Percentiles rank a stretch among this genome's conserved stretches.
Evolutionary conservation across 202 grass and related monocot species (phyloP).

Genomic region (Saccharum hybrid): DNA sequence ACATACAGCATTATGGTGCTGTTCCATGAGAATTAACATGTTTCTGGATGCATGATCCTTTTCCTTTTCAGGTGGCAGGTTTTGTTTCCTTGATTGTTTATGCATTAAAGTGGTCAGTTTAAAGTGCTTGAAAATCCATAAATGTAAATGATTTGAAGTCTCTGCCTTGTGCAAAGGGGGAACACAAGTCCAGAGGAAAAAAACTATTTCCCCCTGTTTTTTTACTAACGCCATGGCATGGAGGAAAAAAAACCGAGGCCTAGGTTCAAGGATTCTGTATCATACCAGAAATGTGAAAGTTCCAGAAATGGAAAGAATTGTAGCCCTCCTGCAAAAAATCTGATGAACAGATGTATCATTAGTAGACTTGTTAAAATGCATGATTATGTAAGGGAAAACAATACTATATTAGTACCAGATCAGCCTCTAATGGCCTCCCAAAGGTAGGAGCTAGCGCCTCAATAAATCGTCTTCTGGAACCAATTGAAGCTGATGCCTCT

Average conservation of each 20-base stretch:
- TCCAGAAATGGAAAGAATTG: slow-evolving; percentile 74
- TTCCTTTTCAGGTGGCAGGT: background rate
- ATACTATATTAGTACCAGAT: slow-evolving; percentile 59
- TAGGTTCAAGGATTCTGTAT: slow-evolving; percentile 29
- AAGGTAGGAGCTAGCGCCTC: slow-evolving; percentile 81
- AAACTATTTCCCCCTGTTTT: too few species aligned
- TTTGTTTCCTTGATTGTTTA: slow-evolving; percentile 1
- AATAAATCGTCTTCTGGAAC: slow-evolving; percentile 91
- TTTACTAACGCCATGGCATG: too few species aligned
- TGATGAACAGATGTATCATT: slow-evolving; percentile 43
- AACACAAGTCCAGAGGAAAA: slow-evolving; percentile 17
- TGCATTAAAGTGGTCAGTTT: slow-evolving; percentile 17
- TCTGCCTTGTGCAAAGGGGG: slow-evolving; percentile 19
- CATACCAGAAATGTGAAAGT: slow-evolving; percentile 97
- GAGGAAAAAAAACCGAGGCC: slow-evolving; percentile 15
- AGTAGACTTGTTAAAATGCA: slow-evolving; percentile 29
- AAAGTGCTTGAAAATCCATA: slow-evolving; percentile 2
- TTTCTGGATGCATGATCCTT: background rate
- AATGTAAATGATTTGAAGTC: slow-evolving; percentile 23
- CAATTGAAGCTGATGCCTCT: slow-evolving; percentile 89
- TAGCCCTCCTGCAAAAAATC: slow-evolving; percentile 89
- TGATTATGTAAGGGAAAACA: slow-evolving; percentile 25
- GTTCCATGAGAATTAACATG: background rate
- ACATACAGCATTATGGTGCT: background rate
- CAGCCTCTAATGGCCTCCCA: slow-evolving; percentile 87